Base-by-base conservation (phyloP, 495 filamentous ascomycete species). In the Penicillium desertorum region DNA sequence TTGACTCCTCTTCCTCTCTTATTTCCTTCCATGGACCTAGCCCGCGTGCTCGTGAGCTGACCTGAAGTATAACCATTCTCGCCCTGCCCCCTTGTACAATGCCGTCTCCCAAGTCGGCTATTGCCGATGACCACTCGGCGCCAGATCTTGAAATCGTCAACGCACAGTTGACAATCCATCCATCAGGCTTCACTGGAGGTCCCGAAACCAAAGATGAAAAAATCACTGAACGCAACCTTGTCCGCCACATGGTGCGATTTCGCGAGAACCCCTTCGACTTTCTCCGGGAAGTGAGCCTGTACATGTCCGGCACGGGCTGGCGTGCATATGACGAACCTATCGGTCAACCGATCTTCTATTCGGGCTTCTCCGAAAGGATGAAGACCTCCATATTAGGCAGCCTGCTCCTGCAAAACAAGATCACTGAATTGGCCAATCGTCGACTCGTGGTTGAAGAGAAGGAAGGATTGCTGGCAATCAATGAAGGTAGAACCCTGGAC, bases 301-400 rank as follows among this genome's bases (percentile, higher is more conserved):
- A 97, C 71, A 87, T 96, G 60, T 90, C 88, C 5, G 94, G 94
- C 51, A 87, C 87, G 4, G 92, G 91, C 53, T 98, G 94, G 94
- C 86, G 94, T 51, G 88, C 88, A 58, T 98, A 98, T 77, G 90
- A 97, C 70, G 78, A 88, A 52, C 80, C 90, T 59, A 84, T 97
- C 61, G 94, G 94, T 12, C 93, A 96, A 70, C 89, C 90, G 1
- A 87, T 97, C 36, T 98, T 92, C 78, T 98, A 97, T 69, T 74
- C 86, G 6, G 94, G 94, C 17, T 98, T 96, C 73, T 85, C 85
- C 36, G 94, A 97, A 57, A 83, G 89, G 43, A 97, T 98, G 85
- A 95, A 88, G 74, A 71, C 73, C 16, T 73, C 76, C 34, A 88
- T 98, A 19, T 69, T 96, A 65, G 79, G 76, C n/a, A 90, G 87